phyloP scores from a whole-genome alignment of 202 grass and related monocot species.

The Dendrocalamus latiflorus region DNA sequence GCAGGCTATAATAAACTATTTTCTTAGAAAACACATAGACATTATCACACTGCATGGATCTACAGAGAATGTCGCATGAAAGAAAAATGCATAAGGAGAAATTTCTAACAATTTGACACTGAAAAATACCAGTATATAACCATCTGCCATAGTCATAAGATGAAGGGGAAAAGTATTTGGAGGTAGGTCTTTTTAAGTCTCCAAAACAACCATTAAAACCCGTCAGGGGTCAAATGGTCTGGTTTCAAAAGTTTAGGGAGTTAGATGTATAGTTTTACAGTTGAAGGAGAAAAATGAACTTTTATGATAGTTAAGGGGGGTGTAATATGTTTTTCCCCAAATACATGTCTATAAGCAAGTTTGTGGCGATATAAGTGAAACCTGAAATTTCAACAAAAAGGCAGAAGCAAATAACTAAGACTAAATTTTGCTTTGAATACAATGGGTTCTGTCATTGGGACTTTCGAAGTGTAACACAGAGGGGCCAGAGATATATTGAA shows the following conservation, averaged over 20 bases:
- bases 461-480: neutral
- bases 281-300: neutral
- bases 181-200: neutral
- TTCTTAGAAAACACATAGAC: neutral
- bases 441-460: neutral
- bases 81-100: neutral
- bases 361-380: neutral
- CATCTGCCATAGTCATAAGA: neutral
- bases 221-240: neutral
- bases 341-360: no score
- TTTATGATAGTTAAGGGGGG: neutral
- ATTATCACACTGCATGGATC: neutral
- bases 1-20: neutral
- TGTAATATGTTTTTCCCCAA: neutral
- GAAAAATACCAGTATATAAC: neutral
- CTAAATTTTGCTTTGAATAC: neutral
- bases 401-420: neutral
- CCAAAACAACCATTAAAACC: slow-evolving; percentile 7
- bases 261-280: neutral
- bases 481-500: neutral
- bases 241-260: neutral
- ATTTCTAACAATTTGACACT: neutral
- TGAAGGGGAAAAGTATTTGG: neutral
- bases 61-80: neutral
- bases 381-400: neutral